A percentile compares a stretch with the other conserved stretches of the same genome.
These are phyloP conservation scores for Cymodocea nodosa DNA, from an alignment of 116 monocot species.

Conservation along the genomic window DNA sequence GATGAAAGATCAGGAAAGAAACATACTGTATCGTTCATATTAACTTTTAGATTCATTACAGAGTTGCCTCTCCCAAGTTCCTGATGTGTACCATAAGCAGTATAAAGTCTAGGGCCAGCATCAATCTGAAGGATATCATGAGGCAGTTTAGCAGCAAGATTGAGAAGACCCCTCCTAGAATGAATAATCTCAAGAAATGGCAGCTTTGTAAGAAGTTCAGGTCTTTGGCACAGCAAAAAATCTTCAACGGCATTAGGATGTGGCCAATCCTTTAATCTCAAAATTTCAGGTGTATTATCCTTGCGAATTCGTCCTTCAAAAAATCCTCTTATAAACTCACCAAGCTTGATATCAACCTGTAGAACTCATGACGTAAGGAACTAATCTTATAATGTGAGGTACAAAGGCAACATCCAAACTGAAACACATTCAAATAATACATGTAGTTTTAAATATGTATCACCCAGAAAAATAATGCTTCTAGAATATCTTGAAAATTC, in stretches of 20 bases:
- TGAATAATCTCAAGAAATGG: slow-evolving; percentile 89
- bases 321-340: slow-evolving; percentile 73
- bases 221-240: slow-evolving; percentile 72
- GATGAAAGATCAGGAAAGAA: neutral
- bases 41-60: slow-evolving; percentile 58
- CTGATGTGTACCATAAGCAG: slow-evolving; percentile 49
- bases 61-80: slow-evolving; percentile 42
- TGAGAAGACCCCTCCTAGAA: slow-evolving; percentile 74
- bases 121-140: slow-evolving; percentile 52
- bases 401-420: too few species aligned
- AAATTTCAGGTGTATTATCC: slow-evolving; percentile 37
- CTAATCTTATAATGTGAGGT: neutral
- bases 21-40: slow-evolving; percentile 79
- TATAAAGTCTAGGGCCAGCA: slow-evolving; percentile 56
- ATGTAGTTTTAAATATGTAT: too few species aligned
- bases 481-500: too few species aligned
- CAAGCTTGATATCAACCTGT: slow-evolving; percentile 74
- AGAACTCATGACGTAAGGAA: slow-evolving; percentile 1
- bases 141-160: slow-evolving; percentile 84
- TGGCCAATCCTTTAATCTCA: slow-evolving; percentile 88
- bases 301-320: slow-evolving; percentile 29
- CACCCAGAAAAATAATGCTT: too few species aligned
- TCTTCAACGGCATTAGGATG: slow-evolving; percentile 52
- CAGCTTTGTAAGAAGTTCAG: slow-evolving; percentile 73
- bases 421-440: too few species aligned